Base-by-base conservation (phyloP, 345 rosid genomes). In the Capsella bursapastoris region DNA sequence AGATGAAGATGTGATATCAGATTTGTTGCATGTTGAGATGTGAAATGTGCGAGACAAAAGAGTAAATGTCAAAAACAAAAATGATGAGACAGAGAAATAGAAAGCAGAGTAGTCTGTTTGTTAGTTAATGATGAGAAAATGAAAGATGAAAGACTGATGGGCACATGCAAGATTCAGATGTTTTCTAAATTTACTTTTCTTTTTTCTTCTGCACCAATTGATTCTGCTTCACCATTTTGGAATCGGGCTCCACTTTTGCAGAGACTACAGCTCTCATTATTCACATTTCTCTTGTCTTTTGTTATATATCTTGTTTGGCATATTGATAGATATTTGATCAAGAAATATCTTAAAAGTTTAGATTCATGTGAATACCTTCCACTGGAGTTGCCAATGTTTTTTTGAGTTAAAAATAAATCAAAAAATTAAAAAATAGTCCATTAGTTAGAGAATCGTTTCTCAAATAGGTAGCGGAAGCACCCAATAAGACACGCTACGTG, bases 151-250 rank as follows among this genome's bases (percentile, higher is more conserved):
- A 45, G 76, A 77, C 72, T 77, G 76, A 71, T 64, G 61, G 72
- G 25, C 80, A 77, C 81, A 77, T 71, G 81, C 77, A 77, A 58
- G 72, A 49, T 65, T 64, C 77, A 77, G 76, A 77, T 76, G 75
- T 76, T 76, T 69, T 64, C 37, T 69, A 16, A n/a, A 7, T 11
- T 69, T 57, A 48, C 62, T 50, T 50, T 63, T 45, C 40, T 32
- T 7, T 41, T 12, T 43, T 57, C 72, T 43, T 57, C 72, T 71
- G 76, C 72, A 57, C 68, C 72, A 71, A 71, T 71, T 65, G 73
- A 49, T 77, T 50, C 28, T 77, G 80, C 72, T 58, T 70, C 80
- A 65, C 76, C 62, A 64, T 71, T 77, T 47, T 71, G 9, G 40
- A 61, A 40, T 0, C 34, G 71, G 77, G 76, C 61, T 64, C 81